phyloP scores from a whole-genome alignment of 176 grass and related monocot species.

The Coix lacrymajobi region DNA sequence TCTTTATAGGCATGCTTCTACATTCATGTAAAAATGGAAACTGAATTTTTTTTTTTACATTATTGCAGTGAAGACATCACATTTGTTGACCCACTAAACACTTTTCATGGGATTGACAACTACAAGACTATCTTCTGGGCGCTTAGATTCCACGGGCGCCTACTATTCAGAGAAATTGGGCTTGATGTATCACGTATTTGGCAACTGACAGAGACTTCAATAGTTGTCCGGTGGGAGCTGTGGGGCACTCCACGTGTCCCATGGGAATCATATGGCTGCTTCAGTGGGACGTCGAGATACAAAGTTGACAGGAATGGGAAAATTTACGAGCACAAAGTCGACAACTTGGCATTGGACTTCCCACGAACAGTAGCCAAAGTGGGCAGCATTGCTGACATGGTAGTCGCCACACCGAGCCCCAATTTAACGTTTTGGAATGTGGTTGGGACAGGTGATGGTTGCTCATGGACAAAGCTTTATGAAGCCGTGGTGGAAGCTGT shows the following conservation, averaged over 20 bases:
- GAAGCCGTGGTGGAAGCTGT: slow-evolving; percentile 63
- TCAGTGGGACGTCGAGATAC: slow-evolving; percentile 85
- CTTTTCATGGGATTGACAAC: slow-evolving; percentile 82
- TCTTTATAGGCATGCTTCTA: neutral
- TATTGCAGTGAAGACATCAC: slow-evolving; percentile 85
- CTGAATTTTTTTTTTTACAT: slow-evolving; percentile 23
- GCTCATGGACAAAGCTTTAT: slow-evolving; percentile 89
- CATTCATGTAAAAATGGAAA: neutral
- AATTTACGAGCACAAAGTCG: slow-evolving; percentile 98
- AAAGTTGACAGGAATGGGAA: slow-evolving; percentile 85
- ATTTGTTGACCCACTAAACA: slow-evolving; percentile 79
- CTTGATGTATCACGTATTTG: slow-evolving; percentile 78
- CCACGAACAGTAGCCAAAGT: slow-evolving; percentile 51
- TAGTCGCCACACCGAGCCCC: slow-evolving; percentile 52
- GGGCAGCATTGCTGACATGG: slow-evolving; percentile 63
- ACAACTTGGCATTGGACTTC: slow-evolving; percentile 92
- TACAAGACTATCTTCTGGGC: slow-evolving; percentile 98
- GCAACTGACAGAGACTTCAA: slow-evolving; percentile 79
- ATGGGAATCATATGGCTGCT: slow-evolving; percentile 87
- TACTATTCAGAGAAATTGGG: slow-evolving; percentile 73
- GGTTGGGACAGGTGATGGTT: slow-evolving; percentile 38
- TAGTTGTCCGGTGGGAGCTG: slow-evolving; percentile 90
- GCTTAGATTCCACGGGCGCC: slow-evolving; percentile 71
- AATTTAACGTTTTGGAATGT: slow-evolving; percentile 59
- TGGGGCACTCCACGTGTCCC: slow-evolving; percentile 76